These are phyloP conservation scores for Venturia aucupariae DNA, from an alignment of 2,329 filamentous ascomycete species.

Conservation along the genomic window DNA sequence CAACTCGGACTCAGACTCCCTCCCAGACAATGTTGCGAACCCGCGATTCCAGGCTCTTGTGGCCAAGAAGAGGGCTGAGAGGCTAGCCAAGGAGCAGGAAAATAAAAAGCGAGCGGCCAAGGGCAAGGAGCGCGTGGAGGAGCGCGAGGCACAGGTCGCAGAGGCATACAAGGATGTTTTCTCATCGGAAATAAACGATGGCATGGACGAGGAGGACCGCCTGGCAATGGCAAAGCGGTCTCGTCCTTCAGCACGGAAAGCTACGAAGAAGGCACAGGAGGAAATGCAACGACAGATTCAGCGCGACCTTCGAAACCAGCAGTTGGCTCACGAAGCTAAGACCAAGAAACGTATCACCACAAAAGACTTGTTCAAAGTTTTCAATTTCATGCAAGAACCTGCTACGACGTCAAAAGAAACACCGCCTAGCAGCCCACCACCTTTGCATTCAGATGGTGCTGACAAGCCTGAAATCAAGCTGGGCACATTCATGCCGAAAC, in stretches of 20 bases:
- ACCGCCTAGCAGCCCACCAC: constrained; percentile 34
- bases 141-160: constrained; percentile 21
- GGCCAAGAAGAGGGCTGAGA: constrained; percentile 62
- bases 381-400: constrained; percentile 55
- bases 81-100: constrained; percentile 44
- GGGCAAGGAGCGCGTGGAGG: constrained; percentile 9
- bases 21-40: constrained; percentile 12
- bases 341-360: constrained; percentile 84
- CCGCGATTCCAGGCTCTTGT: constrained; percentile 63
- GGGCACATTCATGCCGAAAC: neutral
- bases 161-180: constrained; percentile 34
- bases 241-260: constrained; percentile 62
- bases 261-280: constrained; percentile 87
- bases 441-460: constrained; percentile 15
- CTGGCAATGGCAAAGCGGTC: constrained; percentile 54
- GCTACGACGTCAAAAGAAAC: constrained; percentile 32
- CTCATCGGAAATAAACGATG: constrained; percentile 22
- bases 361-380: constrained; percentile 69
- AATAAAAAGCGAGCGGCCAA: constrained; percentile 18
- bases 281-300: constrained; percentile 96
- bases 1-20: constrained; percentile 36
- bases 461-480: constrained; percentile 14
- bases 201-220: constrained; percentile 47
- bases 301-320: constrained; percentile 79
- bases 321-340: constrained; percentile 79